Conservation (phyloP, 176 grass and related monocot genomes). For the Eremochloa ophiuroides region DNA sequence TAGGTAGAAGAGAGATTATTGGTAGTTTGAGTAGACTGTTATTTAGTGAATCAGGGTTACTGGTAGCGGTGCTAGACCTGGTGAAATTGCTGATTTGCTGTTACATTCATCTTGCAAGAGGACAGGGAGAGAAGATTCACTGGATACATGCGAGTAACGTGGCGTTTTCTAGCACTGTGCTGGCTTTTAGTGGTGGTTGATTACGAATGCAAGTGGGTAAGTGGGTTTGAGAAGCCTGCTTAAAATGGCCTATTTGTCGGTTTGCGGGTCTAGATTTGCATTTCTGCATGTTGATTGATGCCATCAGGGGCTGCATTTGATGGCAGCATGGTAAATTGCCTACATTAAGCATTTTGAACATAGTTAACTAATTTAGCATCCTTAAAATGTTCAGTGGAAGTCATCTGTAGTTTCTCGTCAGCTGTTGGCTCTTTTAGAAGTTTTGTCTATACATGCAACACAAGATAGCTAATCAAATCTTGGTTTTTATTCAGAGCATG, state of each 20-base stretch:
- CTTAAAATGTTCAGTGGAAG: background rate
- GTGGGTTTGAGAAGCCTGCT: background rate
- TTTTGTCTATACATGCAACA: background rate
- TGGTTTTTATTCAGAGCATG: background rate
- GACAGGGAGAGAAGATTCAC: background rate
- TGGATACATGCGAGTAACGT: background rate
- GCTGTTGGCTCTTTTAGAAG: constrained; percentile 5
- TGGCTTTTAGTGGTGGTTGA: background rate
- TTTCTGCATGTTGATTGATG: background rate
- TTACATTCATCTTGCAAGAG: background rate
- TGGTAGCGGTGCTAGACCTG: background rate
- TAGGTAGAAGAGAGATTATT: background rate
- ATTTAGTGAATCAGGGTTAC: background rate
- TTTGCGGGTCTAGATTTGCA: background rate
- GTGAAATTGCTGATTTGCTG: too few relatives aligned
- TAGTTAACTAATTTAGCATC: background rate
- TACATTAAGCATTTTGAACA: background rate
- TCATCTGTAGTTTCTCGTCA: background rate
- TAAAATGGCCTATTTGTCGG: background rate
- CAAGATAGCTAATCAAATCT: background rate
- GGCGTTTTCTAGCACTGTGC: background rate
- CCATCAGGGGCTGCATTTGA: background rate
- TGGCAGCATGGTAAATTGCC: background rate
- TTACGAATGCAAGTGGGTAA: background rate
- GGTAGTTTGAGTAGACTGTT: background rate